Percentiles rank a stretch among this genome's conserved stretches.
Evolutionary conservation across 163 green algal genomes (phyloP).

Genomic region (Coccomyxa subellipsoidea): DNA sequence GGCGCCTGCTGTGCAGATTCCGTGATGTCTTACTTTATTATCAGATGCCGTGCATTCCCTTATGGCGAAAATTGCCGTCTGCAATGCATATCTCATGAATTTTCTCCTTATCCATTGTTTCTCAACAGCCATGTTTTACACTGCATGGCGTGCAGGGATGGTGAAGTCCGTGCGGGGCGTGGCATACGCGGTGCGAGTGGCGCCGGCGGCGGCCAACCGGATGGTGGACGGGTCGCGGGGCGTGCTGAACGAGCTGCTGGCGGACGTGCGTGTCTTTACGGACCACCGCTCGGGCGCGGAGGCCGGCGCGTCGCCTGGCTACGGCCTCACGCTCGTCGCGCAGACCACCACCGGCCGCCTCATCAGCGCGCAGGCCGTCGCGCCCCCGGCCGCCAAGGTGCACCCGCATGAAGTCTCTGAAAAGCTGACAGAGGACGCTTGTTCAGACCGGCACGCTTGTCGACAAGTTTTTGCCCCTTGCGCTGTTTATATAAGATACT

Average conservation of each 20-base stretch:
- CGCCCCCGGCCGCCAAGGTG: constrained; percentile 9
- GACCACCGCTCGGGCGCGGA: constrained; percentile 78
- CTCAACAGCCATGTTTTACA: no score
- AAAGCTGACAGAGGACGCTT: no score
- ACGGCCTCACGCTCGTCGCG: constrained; percentile 91
- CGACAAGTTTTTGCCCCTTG: no score
- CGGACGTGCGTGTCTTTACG: constrained; percentile 99
- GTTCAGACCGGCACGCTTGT: no score
- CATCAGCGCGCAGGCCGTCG: constrained; percentile 71
- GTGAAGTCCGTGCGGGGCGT: constrained; percentile 94
- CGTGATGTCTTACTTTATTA: no score
- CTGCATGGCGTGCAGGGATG: constrained; percentile 76
- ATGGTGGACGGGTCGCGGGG: constrained; percentile 70
- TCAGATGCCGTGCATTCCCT: no score
- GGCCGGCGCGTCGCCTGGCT: constrained; percentile 82
- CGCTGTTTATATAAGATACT: no score
- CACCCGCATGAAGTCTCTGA: no score
- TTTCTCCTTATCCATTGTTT: no score
- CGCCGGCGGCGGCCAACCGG: constrained; percentile 49
- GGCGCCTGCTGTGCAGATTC: no score
- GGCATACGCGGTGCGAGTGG: constrained; percentile 85
- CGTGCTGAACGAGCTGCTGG: constrained; percentile 73
- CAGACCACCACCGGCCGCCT: constrained; percentile 92
- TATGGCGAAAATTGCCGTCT: no score
- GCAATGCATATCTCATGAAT: no score